phyloP scores from a whole-genome alignment of 176 grass and related monocot species.

The Zoysia pacifica region DNA sequence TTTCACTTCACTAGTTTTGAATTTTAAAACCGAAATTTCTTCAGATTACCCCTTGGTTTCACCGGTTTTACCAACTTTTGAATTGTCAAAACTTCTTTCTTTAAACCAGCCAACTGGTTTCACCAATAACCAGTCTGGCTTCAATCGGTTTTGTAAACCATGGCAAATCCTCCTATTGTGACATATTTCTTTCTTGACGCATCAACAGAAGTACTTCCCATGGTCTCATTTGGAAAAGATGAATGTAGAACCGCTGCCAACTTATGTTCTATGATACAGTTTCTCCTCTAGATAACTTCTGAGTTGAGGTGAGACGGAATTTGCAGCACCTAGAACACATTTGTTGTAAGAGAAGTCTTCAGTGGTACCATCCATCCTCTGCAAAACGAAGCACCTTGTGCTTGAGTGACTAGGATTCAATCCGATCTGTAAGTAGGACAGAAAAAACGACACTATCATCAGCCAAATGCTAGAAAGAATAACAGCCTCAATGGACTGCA shows the following conservation, averaged over 20 bases:
- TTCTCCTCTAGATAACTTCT: slow-evolving; percentile 38
- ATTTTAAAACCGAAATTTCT: no score
- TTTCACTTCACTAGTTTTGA: no score
- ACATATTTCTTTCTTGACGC: neutral
- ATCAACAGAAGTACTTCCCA: neutral
- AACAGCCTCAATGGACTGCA: slow-evolving; percentile 5
- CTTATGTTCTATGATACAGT: slow-evolving; percentile 31
- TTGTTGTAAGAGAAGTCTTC: slow-evolving; percentile 54
- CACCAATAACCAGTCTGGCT: no score
- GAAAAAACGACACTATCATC: neutral
- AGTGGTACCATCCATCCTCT: slow-evolving; percentile 30
- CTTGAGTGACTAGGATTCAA: slow-evolving; percentile 43
- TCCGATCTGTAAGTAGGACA: slow-evolving; percentile 36
- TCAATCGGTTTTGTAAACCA: no score
- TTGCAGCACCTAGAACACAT: slow-evolving; percentile 46
- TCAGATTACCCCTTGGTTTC: no score
- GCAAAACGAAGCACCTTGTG: slow-evolving; percentile 44
- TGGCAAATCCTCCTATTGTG: neutral
- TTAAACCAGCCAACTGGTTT: no score
- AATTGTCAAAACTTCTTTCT: no score
- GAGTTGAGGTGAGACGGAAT: slow-evolving; percentile 40
- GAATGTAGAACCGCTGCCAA: neutral
- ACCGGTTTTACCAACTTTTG: no score
- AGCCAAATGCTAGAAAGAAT: neutral
- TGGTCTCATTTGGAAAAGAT: neutral